Conservation (phyloP, 2,329 filamentous ascomycete genomes). For the Trichoderma simmonsii region DNA sequence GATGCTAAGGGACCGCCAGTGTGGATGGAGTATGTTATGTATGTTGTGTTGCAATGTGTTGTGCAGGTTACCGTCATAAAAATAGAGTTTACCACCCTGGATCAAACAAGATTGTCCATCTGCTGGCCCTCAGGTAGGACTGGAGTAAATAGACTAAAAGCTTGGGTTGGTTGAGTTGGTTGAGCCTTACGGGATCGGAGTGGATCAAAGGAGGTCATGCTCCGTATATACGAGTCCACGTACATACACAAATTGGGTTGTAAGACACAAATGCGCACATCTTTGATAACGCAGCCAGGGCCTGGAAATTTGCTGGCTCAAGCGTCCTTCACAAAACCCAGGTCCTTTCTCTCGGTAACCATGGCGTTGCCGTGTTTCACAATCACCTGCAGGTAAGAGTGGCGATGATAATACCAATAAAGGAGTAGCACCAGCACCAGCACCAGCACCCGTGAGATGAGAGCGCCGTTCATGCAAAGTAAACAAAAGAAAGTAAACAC, state of each 20-base stretch:
- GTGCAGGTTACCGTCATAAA: background rate
- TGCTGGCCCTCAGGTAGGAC: background rate
- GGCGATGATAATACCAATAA: background rate
- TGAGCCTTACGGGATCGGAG: background rate
- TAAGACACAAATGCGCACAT: conserved; percentile 13
- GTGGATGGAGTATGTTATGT: background rate
- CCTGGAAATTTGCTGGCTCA: conserved; percentile 17
- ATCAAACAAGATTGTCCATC: conserved; percentile 9
- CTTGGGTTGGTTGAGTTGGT: background rate
- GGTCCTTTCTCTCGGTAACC: conserved; percentile 1
- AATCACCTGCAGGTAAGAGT: conserved; percentile 1
- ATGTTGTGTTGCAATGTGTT: background rate
- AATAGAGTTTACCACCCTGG: background rate
- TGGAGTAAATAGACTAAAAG: background rate
- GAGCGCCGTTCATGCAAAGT: background rate
- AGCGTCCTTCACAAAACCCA: conserved; percentile 7
- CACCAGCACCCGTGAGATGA: background rate
- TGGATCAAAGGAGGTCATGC: conserved; percentile 5
- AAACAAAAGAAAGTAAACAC: conserved; percentile 10
- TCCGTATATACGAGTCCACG: background rate
- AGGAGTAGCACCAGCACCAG: background rate
- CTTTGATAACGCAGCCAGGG: conserved; percentile 9
- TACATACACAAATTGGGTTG: background rate
- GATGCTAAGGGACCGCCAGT: background rate
- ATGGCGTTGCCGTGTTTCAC: conserved; percentile 15